phyloP scores from a whole-genome alignment of 345 rosid species.

The Camelina laxa region DNA sequence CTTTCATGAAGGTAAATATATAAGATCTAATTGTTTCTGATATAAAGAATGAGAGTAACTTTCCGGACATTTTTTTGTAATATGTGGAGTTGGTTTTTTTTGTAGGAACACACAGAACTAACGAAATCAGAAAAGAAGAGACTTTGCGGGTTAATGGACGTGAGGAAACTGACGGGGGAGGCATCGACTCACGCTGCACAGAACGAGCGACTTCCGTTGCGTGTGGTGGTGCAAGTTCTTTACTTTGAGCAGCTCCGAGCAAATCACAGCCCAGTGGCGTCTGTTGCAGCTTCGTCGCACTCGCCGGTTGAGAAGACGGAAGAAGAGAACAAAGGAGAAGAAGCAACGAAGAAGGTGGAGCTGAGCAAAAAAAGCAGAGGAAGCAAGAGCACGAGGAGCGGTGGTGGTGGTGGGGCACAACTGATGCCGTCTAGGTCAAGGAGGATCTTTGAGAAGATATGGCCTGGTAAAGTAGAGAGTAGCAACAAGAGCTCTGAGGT shows the following conservation, averaged over 20 bases:
- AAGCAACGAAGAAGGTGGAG: constrained; percentile 52
- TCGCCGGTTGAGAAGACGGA: constrained; percentile 56
- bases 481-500: constrained; percentile 71
- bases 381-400: constrained; percentile 65
- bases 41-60: neutral
- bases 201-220: constrained; percentile 82
- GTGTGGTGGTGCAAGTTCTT: constrained; percentile 90
- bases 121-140: constrained; percentile 78
- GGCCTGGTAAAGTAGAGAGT: constrained; percentile 65
- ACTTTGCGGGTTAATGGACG: constrained; percentile 78
- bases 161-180: constrained; percentile 70
- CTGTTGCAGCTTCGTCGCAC: constrained; percentile 44
- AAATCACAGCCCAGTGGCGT: constrained; percentile 51
- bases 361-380: constrained; percentile 60
- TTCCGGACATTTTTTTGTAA: neutral
- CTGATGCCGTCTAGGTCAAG: constrained; percentile 87
- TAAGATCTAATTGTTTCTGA: constrained; percentile 2
- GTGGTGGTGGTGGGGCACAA: constrained; percentile 64
- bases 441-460: constrained; percentile 79
- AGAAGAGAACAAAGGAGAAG: constrained; percentile 45
- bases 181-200: constrained; percentile 89
- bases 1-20: constrained; percentile 67
- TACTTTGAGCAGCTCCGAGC: constrained; percentile 84
- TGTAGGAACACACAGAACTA: constrained; percentile 74
- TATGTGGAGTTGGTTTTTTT: neutral